These are phyloP conservation scores for Helotiales sp. DNA, from an alignment of 2,329 filamentous ascomycete species.

Conservation along the genomic window DNA sequence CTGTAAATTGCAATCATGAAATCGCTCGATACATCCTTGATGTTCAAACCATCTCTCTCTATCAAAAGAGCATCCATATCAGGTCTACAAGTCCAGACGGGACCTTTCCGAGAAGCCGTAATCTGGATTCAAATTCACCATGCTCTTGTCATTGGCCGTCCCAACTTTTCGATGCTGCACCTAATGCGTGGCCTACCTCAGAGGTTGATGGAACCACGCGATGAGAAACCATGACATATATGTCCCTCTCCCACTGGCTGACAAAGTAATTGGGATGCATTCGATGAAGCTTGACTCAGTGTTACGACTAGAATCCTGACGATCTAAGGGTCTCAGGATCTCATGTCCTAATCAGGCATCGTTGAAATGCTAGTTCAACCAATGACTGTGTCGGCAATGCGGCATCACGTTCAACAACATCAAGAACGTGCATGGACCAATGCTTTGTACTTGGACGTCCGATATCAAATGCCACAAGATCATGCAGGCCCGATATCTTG, in stretches of 20 bases:
- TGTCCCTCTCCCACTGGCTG: background rate
- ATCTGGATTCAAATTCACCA: background rate
- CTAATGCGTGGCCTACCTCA: slow-evolving; percentile 1
- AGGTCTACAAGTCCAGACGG: background rate
- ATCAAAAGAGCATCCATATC: background rate
- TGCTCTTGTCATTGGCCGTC: background rate
- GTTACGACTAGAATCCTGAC: background rate
- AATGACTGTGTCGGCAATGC: background rate
- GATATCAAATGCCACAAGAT: background rate
- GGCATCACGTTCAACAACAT: slow-evolving; percentile 12
- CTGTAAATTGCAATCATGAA: background rate
- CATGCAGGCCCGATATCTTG: no score
- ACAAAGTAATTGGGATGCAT: background rate
- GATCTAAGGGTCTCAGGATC: slow-evolving; percentile 18
- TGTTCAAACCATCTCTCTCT: background rate
- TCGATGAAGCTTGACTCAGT: slow-evolving; percentile 1
- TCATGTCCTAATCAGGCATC: slow-evolving; percentile 22
- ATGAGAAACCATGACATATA: background rate
- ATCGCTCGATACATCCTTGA: slow-evolving; percentile 1
- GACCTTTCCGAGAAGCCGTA: background rate
- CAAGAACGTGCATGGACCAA: slow-evolving; percentile 1
- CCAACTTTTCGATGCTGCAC: slow-evolving; percentile 5
- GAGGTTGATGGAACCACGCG: background rate
- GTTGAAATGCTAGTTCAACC: background rate
- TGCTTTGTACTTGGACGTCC: background rate